phyloP scores from a whole-genome alignment of 2,329 filamentous ascomycete genomes.

The Trichothecium sympodiale region DNA sequence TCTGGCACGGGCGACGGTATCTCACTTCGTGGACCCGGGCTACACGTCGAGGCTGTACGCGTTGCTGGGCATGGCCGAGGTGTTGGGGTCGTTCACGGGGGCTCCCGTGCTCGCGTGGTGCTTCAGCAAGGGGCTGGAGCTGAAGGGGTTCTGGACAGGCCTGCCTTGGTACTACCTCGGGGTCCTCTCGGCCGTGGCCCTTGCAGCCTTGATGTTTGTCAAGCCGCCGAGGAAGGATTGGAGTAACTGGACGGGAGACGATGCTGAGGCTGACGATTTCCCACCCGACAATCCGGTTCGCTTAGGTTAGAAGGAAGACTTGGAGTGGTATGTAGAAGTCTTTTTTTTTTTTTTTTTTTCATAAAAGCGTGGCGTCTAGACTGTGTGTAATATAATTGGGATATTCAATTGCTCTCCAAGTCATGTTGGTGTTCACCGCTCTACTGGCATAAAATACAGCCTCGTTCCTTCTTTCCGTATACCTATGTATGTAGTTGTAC shows the following conservation, averaged over 20 bases:
- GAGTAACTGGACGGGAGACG: slow-evolving; percentile 7
- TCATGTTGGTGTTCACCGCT: too few species aligned
- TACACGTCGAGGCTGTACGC: slow-evolving; percentile 30
- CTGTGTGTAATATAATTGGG: too few species aligned
- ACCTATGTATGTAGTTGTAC: too few species aligned
- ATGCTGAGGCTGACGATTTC: slow-evolving; percentile 4
- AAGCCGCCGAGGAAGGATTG: slow-evolving; percentile 16
- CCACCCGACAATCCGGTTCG: not conserved
- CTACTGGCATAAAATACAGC: too few species aligned
- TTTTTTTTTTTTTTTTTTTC: too few species aligned
- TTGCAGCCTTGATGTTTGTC: slow-evolving; percentile 17
- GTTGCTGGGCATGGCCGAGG: slow-evolving; percentile 27
- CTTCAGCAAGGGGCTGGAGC: slow-evolving; percentile 23
- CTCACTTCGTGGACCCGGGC: slow-evolving; percentile 24
- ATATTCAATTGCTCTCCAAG: too few species aligned
- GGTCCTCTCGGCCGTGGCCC: slow-evolving; percentile 14
- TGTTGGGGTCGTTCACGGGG: slow-evolving; percentile 26
- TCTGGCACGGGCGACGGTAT: slow-evolving; percentile 26
- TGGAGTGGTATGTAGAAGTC: too few species aligned
- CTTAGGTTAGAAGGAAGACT: not conserved
- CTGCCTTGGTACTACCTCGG: slow-evolving; percentile 28
- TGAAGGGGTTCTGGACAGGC: slow-evolving; percentile 23
- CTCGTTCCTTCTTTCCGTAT: too few species aligned
- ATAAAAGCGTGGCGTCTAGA: too few species aligned
- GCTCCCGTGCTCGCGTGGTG: slow-evolving; percentile 26